Base-by-base conservation (phyloP, 495 filamentous ascomycete species). In the Annulohypoxylon nitens region DNA sequence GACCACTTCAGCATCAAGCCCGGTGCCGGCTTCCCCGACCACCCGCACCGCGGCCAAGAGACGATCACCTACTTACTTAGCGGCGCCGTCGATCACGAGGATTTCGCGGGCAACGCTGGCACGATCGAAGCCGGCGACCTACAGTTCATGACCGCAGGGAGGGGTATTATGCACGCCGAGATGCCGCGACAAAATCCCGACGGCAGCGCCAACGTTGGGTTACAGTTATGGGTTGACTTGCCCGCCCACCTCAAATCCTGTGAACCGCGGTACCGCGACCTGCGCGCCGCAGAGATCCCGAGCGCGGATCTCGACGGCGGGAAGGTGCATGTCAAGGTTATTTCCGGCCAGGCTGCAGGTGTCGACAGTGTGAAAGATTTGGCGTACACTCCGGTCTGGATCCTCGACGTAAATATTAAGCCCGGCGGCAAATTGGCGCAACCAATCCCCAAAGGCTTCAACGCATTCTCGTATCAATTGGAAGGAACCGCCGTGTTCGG, bases 61-160 rank as follows among this genome's bases (percentile, higher is more conserved):
- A 78, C 74, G 11, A 97, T 99, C 77, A 99, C 96, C 12, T 99
- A 98, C 80, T 83, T 98, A 2, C 83, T 98, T 1, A 79, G 85
- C 1, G 95, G 95, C 60, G 93, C 86, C 0, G 90, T 97, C 65
- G 95, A 98, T 83, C 95, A 98, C 74, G 96, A 98, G 83, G 95
- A 98, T 76, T 98, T 98, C 67, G 92, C 93, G 1, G 96, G 96
- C 2, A 91, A 97, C 83, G 87, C 86, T 39, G 96, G 95, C 55
- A 95, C 92, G 4, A 95, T 99, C 70, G 87, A 91, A 58, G 80
- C 91, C 0, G 95, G 95, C 2, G 96, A 97, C 66, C 80, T 98
- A 47, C 95, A 98, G 78, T 98, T 98, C 88, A 98, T 98, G 95
- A 98, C 95, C 0, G 95, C 95, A 3, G 95, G 95, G 0, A 83